Percentiles rank a stretch among this genome's conserved stretches.
These are phyloP conservation scores for Kwoniella heveanensis DNA, from an alignment of 768 basidiomycete genomes.

Conservation along the genomic window DNA sequence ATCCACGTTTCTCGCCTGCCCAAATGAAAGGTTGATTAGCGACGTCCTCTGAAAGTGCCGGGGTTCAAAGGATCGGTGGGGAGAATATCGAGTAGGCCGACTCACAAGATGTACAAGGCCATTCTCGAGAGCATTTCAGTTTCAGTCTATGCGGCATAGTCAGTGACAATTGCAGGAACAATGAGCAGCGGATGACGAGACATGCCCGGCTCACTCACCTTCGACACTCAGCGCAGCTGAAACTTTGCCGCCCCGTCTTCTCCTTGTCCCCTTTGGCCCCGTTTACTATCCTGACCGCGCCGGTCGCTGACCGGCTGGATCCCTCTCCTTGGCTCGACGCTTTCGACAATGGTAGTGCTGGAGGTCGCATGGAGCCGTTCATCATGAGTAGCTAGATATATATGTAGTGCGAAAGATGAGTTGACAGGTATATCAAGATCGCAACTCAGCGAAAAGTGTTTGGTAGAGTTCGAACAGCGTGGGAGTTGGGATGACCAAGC, in stretches of 20 bases:
- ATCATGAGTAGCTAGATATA: not conserved
- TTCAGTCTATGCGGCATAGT: slow-evolving; percentile 38
- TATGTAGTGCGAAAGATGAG: slow-evolving; percentile 2
- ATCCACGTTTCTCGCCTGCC: slow-evolving; percentile 49
- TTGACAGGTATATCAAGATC: not conserved
- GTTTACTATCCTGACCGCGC: slow-evolving; percentile 6
- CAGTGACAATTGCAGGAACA: not conserved
- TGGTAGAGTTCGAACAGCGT: not conserved
- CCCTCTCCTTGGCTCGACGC: slow-evolving; percentile 1
- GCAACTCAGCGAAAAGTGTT: not conserved
- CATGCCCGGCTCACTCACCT: too few species aligned
- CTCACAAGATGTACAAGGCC: slow-evolving; percentile 54
- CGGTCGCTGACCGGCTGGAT: not conserved
- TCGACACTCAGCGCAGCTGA: slow-evolving; percentile 54
- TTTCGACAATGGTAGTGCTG: slow-evolving; percentile 13
- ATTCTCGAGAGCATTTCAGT: slow-evolving; percentile 52
- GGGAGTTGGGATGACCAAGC: not conserved
- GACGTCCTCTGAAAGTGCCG: not conserved
- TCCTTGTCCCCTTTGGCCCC: slow-evolving; percentile 20
- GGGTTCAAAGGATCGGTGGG: slow-evolving; percentile 1
- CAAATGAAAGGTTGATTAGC: not conserved
- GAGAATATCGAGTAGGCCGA: not conserved
- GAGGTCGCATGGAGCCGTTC: slow-evolving; percentile 10
- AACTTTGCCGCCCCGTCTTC: slow-evolving; percentile 36
- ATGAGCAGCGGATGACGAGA: too few species aligned